phyloP scores from a whole-genome alignment of 106 monocot genomes.

The Dendrobium nobile region DNA sequence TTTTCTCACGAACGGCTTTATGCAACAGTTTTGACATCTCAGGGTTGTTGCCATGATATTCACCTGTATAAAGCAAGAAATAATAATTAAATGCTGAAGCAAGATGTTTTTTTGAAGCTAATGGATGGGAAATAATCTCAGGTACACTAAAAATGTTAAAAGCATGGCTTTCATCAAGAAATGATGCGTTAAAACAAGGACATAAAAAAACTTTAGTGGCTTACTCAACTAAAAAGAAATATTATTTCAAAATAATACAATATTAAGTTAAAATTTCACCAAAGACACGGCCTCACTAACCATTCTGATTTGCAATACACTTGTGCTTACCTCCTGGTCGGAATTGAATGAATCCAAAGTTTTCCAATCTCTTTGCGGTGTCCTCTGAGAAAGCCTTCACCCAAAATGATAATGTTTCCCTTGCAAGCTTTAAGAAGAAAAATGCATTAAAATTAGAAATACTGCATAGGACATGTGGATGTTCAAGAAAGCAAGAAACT shows the following conservation, averaged over 20 bases:
- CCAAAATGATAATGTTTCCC: slow-evolving; percentile 98
- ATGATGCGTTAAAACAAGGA: too few relatives aligned
- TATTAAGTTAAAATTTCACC: not conserved
- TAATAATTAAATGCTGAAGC: not conserved
- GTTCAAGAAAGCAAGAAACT: too few relatives aligned
- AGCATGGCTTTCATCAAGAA: too few relatives aligned
- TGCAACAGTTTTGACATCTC: slow-evolving; percentile 98
- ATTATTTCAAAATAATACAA: not conserved
- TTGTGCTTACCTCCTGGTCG: slow-evolving; percentile 77
- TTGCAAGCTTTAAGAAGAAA: slow-evolving; percentile 61
- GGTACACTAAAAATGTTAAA: too few relatives aligned
- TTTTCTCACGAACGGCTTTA: slow-evolving; percentile 95
- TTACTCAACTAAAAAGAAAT: not conserved
- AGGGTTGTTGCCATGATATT: slow-evolving; percentile 98
- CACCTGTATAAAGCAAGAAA: slow-evolving; percentile 39
- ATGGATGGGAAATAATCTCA: too few relatives aligned
- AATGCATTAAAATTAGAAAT: slow-evolving; percentile 13
- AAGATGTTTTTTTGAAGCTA: not conserved
- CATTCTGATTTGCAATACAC: not conserved
- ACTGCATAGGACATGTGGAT: not conserved
- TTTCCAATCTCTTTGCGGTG: slow-evolving; percentile 94
- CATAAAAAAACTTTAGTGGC: not conserved
- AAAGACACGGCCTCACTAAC: not conserved
- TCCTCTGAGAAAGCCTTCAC: slow-evolving; percentile 98
- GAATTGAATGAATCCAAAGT: slow-evolving; percentile 93